Base-by-base conservation (phyloP, 805 yeast genomes). In the Kodamaea kaohsiungensis region DNA sequence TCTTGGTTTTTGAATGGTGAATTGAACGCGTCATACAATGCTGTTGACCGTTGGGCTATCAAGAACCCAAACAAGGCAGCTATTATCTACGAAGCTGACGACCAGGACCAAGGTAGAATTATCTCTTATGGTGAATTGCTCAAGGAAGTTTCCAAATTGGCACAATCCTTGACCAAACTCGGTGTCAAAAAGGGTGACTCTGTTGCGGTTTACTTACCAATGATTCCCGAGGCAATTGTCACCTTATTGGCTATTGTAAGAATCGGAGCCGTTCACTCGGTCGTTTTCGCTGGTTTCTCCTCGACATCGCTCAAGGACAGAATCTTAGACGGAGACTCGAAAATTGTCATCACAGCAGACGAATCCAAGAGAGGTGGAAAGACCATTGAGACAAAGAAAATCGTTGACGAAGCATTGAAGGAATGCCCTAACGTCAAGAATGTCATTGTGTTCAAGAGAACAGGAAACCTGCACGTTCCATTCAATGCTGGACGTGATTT, bases 351-450 rank as follows among this genome's bases (percentile, higher is more conserved):
- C 72, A 93, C 99, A 57, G 88, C 95, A 64, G 98, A 95, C 73
- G 97, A 91, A 75, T 92, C 96, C 58, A 87, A 87, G 72, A 88
- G 98, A 75, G 99, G 98, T 67, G 96, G 97, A 59, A 93, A 91
- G 78, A 84, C 88, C 59, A 89, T 95, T 63, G 87, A 88, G 68
- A 91, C 96, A 65, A 95, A 93, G 75, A 88, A 87, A 69, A 91
- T 95, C 63, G 98, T 93, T 56, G 98, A 93, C 72, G 98, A 92
- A 69, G 98, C 96, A 56, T 80, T 93, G 65, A 80, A 81, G 73
- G 73, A 84, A 65, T 76, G 93, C 76, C 86, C 89, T 73, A 64
- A 75, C 68, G 96, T 95, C 49, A 79, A 86, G 64, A 87, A 91
- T 60, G 96, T 92, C 45, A 77, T 95, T 50, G 98, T 95, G 40